Percentiles rank a stretch among this genome's conserved stretches.
Evolutionary conservation across 306 rosid species (phyloP).

Genomic region (Cucurbita pepo): DNA sequence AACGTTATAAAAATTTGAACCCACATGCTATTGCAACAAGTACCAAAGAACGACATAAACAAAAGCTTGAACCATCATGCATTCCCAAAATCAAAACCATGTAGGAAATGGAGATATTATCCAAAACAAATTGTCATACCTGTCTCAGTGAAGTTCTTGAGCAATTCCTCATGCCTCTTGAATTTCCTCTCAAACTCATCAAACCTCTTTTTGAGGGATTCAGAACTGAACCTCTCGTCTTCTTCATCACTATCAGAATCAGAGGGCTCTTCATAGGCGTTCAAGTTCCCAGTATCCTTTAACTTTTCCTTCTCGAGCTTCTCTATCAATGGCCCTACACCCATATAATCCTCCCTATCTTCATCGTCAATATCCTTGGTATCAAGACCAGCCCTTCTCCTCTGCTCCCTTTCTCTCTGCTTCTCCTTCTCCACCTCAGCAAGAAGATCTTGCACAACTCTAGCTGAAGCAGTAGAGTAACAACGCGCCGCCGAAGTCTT

Average conservation of each 20-base stretch:
- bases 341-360: constrained; percentile 43
- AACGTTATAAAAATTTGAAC: not conserved
- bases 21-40: not conserved
- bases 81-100: not conserved
- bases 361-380: constrained; percentile 42
- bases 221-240: constrained; percentile 30
- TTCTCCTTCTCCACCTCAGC: constrained; percentile 51
- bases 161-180: constrained; percentile 45
- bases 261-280: constrained; percentile 47
- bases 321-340: constrained; percentile 44
- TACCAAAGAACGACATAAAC: not conserved
- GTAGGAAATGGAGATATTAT: not conserved
- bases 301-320: constrained; percentile 43
- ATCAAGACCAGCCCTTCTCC: constrained; percentile 40
- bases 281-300: constrained; percentile 19
- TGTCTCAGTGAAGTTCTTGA: constrained; percentile 33
- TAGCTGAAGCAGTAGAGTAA: constrained; percentile 27
- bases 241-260: constrained; percentile 78
- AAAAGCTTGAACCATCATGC: not conserved
- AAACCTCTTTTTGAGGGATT: constrained; percentile 20
- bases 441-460: constrained; percentile 33
- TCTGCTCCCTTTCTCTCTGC: constrained; percentile 36
- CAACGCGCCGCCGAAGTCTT: constrained; percentile 5
- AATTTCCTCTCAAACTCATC: constrained; percentile 48
- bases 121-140: constrained; percentile 15